A percentile compares a stretch with the other conserved stretches of the same genome.
Evolutionary conservation across 2,329 filamentous ascomycete genomes (phyloP).

Genomic region (Diaporthe amygdali): DNA sequence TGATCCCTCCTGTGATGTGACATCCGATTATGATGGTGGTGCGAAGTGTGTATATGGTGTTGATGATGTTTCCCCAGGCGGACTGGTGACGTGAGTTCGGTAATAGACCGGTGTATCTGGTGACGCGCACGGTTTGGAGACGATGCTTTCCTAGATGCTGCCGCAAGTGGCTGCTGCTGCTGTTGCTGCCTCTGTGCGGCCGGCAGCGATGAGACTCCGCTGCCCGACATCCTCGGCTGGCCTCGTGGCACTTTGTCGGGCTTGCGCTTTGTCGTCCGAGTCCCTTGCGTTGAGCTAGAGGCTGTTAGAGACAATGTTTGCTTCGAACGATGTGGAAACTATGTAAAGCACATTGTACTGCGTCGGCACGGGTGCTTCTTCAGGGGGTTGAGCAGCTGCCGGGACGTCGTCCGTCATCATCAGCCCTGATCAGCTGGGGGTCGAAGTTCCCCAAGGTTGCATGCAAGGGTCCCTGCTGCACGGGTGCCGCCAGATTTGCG

Average conservation of each 20-base stretch:
- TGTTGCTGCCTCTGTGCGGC: neutral
- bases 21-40: constrained; percentile 35
- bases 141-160: constrained; percentile 30
- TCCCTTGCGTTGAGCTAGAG: neutral
- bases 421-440: constrained; percentile 6
- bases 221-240: constrained; percentile 20
- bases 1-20: constrained; percentile 39
- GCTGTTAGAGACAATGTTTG: neutral
- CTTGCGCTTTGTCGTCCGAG: neutral
- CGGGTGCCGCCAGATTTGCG: constrained; percentile 9
- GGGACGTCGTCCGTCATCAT: neutral
- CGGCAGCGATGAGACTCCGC: constrained; percentile 11
- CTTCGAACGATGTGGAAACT: neutral
- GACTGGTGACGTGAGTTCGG: constrained; percentile 56
- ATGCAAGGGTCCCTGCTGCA: constrained; percentile 10
- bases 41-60: constrained; percentile 39
- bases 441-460: neutral
- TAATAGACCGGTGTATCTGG: constrained; percentile 61
- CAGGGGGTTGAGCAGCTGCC: neutral
- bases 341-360: neutral
- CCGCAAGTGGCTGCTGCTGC: neutral
- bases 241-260: neutral
- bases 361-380: neutral
- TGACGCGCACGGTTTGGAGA: constrained; percentile 49
- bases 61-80: constrained; percentile 45